These are phyloP conservation scores for Gaultheria prostrata DNA, from an alignment of 148 eudicot genomes.

Conservation along the genomic window DNA sequence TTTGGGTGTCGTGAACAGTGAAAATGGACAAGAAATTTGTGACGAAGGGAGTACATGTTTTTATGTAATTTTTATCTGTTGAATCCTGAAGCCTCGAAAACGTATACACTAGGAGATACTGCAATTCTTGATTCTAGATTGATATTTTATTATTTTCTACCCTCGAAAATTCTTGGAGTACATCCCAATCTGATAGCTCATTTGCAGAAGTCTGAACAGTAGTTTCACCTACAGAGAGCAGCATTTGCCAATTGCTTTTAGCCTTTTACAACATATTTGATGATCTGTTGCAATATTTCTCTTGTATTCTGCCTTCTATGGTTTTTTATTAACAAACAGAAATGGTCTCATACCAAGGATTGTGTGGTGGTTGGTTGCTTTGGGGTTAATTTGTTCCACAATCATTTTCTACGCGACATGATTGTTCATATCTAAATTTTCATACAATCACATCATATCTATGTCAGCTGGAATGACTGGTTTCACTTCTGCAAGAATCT, in stretches of 20 bases:
- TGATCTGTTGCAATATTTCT: not conserved
- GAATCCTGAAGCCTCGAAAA: too few relatives aligned
- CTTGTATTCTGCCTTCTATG: not conserved
- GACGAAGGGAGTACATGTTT: not conserved
- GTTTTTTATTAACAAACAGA: not conserved
- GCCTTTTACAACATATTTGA: constrained; percentile 1
- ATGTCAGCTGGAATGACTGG: not conserved
- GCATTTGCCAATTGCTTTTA: not conserved
- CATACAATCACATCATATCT: not conserved
- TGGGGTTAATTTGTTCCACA: not conserved
- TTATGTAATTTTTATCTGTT: not conserved
- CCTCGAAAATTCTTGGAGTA: not conserved
- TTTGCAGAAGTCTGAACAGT: not conserved
- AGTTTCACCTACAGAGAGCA: not conserved
- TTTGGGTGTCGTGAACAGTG: too few relatives aligned
- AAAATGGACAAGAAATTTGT: too few relatives aligned
- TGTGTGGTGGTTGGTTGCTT: not conserved
- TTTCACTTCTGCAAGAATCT: not conserved
- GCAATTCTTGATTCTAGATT: not conserved
- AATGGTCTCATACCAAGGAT: not conserved
- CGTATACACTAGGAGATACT: not conserved
- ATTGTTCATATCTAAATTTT: not conserved
- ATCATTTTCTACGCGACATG: not conserved
- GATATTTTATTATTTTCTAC: not conserved
- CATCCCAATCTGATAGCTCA: not conserved